phyloP scores from a whole-genome alignment of 805 yeast genomes.

The Ogataea minuta region DNA sequence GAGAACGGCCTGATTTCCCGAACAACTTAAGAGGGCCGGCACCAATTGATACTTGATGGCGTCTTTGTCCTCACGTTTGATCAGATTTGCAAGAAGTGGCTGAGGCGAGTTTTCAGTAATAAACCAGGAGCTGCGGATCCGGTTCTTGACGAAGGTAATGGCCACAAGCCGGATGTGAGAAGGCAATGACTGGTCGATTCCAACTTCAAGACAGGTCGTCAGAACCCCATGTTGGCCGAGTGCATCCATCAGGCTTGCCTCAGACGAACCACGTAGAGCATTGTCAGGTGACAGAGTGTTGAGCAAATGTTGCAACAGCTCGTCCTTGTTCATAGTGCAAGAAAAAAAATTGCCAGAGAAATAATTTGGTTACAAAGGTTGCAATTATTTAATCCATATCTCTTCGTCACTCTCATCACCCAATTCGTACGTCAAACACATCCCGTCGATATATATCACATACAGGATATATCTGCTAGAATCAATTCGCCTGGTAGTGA shows the following conservation, averaged over 20 bases:
- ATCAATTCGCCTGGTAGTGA: slow-evolving; percentile 16
- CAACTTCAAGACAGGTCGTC: slow-evolving; percentile 43
- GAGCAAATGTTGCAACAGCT: slow-evolving; percentile 43
- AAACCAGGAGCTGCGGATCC: slow-evolving; percentile 63
- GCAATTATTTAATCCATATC: slow-evolving; percentile 7
- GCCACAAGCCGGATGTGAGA: slow-evolving; percentile 63
- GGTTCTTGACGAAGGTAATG: slow-evolving; percentile 80
- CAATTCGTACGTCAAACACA: slow-evolving; percentile 26
- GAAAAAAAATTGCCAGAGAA: neutral
- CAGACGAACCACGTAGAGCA: slow-evolving; percentile 42
- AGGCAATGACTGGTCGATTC: slow-evolving; percentile 39
- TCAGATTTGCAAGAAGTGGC: slow-evolving; percentile 21
- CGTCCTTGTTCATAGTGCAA: slow-evolving; percentile 40
- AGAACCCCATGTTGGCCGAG: slow-evolving; percentile 46
- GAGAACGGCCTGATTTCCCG: slow-evolving; percentile 42
- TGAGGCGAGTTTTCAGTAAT: slow-evolving; percentile 29
- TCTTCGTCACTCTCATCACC: slow-evolving; percentile 5
- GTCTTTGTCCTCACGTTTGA: slow-evolving; percentile 55
- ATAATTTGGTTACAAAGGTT: neutral
- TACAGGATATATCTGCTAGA: slow-evolving; percentile 17
- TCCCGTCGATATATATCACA: slow-evolving; percentile 29
- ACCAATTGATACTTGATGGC: slow-evolving; percentile 62
- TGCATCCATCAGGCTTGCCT: slow-evolving; percentile 39
- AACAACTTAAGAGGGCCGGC: slow-evolving; percentile 50
- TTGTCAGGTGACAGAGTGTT: slow-evolving; percentile 49